phyloP scores from a whole-genome alignment of 805 yeast species.

The Scheffersomyces coipomensis region DNA sequence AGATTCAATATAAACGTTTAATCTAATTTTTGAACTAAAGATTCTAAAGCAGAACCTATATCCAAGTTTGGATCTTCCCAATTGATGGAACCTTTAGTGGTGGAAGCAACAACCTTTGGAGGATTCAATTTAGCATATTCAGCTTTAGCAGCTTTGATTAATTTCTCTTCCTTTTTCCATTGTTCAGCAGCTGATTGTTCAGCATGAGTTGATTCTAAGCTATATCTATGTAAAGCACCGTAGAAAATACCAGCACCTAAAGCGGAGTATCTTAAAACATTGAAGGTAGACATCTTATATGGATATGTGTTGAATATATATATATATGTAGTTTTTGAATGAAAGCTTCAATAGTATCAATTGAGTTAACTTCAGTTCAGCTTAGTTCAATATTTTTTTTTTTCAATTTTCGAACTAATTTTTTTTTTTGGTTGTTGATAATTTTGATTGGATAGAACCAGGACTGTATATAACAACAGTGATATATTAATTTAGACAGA shows the following conservation, averaged over 20 bases:
- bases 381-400: too few species aligned
- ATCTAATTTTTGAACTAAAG: conserved; percentile 57
- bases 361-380: too few species aligned
- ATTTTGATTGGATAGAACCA: too few species aligned
- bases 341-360: too few species aligned
- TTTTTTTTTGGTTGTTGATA: too few species aligned
- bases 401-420: too few species aligned
- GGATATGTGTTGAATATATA: background rate
- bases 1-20: conserved; percentile 13
- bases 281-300: conserved; percentile 33
- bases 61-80: conserved; percentile 91
- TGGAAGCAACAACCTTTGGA: conserved; percentile 34
- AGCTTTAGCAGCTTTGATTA: conserved; percentile 85
- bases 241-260: conserved; percentile 84
- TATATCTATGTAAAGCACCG: conserved; percentile 83
- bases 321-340: too few species aligned
- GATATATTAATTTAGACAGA: too few species aligned
- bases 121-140: conserved; percentile 70
- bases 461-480: too few species aligned
- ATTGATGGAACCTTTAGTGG: conserved; percentile 54
- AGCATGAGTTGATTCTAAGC: conserved; percentile 58
- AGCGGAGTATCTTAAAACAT: conserved; percentile 92
- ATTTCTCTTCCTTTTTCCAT: conserved; percentile 64
- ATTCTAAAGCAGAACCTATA: conserved; percentile 66
- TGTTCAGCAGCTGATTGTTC: conserved; percentile 57